Evolutionary conservation across 2,329 filamentous ascomycete species (phyloP), one percentile per base, ranked within the genome.

Genomic region (Aspergillus eucalypticola): DNA sequence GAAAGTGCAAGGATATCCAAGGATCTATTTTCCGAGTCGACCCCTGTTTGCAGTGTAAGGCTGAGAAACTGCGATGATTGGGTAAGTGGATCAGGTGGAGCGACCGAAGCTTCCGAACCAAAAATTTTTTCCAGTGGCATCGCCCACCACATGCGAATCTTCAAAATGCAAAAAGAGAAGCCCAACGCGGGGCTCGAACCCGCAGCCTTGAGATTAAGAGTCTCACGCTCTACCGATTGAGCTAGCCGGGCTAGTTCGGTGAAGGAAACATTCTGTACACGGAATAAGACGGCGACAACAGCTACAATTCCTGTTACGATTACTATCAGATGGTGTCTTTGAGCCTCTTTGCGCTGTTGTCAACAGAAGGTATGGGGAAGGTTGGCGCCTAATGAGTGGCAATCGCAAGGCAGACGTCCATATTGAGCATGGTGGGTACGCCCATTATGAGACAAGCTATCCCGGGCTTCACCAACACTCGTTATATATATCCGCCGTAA

Each of bases 201-300:
- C 74, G 71, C 74, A 75, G 66, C 70, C 69, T 73, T 73, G 72
- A 71, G 74, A 72, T 74, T 78, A 81, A 80, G 76, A 80, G 76
- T 77, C 78, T 78, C 78, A 80, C 73, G 75, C 74, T 76, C 74
- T 80, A 78, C 72, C 78, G 77, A 81, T 80, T 81, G 78, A 81
- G 78, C 78, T 80, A 79, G 75, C 77, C 78, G 74, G 73, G 78
- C 78, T 60, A 60, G 60, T 60, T 64, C 66, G 52, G 44, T 54
- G 52, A 46, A 35, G 7, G 2, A 5, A 0, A 3, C 23, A 15
- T 17, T 7, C 3, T 11, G 7, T 7, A 11, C 13, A 32, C n/a
- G 23, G 3, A 19, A 49, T 29, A 49, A 7, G 3, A 29, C 2
- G 19, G 46, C 11, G 7, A 15, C 5, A 27, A 2, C 11, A 8